Conservation (phyloP, 2,329 filamentous ascomycete species). For the Monilinia polystroma region DNA sequence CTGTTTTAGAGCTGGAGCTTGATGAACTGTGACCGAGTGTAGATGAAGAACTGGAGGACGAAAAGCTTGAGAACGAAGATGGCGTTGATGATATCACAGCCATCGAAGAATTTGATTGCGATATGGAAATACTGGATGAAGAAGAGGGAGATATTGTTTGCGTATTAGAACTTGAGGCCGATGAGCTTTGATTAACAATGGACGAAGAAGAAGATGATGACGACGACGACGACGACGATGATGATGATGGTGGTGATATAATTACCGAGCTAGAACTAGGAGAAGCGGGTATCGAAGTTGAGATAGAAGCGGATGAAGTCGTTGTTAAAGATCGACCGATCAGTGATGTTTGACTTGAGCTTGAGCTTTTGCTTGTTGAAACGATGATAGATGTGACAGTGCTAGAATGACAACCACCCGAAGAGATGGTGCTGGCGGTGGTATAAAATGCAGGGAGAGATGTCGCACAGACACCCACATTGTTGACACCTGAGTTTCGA, state of each 20-base stretch:
- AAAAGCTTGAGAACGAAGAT: background rate
- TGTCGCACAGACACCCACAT: conserved; percentile 3
- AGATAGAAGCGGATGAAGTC: background rate
- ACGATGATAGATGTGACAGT: background rate
- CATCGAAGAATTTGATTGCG: background rate
- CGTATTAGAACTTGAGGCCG: background rate
- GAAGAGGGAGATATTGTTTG: background rate
- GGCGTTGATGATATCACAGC: background rate
- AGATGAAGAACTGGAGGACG: background rate
- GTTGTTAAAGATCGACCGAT: background rate
- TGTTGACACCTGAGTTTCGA: background rate
- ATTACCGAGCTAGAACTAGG: background rate
- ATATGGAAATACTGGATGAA: background rate
- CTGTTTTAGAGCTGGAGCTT: background rate
- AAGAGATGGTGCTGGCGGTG: background rate
- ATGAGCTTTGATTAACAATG: background rate
- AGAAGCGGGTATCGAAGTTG: background rate
- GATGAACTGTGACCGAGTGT: background rate
- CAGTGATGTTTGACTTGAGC: background rate
- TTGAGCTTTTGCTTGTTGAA: background rate
- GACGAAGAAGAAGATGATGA: background rate
- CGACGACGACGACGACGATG: background rate
- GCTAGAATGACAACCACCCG: background rate
- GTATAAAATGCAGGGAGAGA: background rate
- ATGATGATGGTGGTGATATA: too few relatives aligned